Base-by-base conservation (phyloP, 805 yeast genomes). In the Metschnikowia arizonensis region DNA sequence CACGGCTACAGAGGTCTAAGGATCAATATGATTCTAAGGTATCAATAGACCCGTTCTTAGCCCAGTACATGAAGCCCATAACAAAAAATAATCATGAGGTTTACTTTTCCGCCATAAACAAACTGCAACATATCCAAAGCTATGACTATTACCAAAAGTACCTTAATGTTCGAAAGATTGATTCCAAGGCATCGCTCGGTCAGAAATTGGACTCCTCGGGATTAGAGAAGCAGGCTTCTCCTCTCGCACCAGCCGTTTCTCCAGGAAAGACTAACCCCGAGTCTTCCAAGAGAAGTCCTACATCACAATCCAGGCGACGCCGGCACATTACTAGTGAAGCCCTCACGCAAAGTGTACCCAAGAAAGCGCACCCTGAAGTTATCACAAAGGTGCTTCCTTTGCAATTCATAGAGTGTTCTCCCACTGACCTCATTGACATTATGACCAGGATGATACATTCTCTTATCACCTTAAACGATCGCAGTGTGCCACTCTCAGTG, bases 361-460 rank as follows among this genome's bases (percentile, higher is more conserved):
- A 54, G 15, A 53, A 53, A 26, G 28, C 45, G 5, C 58, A 53
- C 18, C 48, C 57, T 12, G 49, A 47, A 34, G 48, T 53, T 11
- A 38, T 33, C 6, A 45, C 49, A 7, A 42, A 51, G 32, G 23
- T 29, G 17, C 64, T 81, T 10, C 85, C 85, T 2, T 43, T 50
- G 11, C 66, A 74, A 44, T 89, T 83, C 64, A 76, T 78, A 51
- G 72, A 79, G 33, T 85, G 95, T 57, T 75, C 86, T 10, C 70
- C 82, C 45, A 79, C 81, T 15, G 93, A 86, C 54, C 65, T 91
- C 34, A 79, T 90, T 31, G 69, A 74, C 1, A 68, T 91, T 28
- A 81, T 91, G 26, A 72, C 95, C 1, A 70, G 96, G 44, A 88
- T 90, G 93, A 68, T 93, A 23, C 74, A 78, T 38, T 85, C 87